These are phyloP conservation scores for Aureoboletus auriporus DNA, from an alignment of 768 basidiomycete genomes.

Conservation along the genomic window DNA sequence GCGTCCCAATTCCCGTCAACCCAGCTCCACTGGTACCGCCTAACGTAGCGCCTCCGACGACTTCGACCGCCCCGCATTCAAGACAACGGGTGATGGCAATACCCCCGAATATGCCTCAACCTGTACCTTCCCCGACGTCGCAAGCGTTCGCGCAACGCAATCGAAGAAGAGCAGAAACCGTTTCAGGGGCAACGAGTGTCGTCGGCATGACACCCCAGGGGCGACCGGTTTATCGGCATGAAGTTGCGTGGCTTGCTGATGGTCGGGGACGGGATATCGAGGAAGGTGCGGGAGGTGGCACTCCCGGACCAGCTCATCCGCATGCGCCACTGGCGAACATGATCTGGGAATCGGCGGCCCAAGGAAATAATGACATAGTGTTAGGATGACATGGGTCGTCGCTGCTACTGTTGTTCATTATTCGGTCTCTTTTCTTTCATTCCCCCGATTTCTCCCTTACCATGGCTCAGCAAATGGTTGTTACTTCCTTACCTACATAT, in stretches of 20 bases:
- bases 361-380: slow-evolving; percentile 28
- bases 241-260: slow-evolving; percentile 25
- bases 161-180: slow-evolving; percentile 33
- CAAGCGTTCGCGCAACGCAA: slow-evolving; percentile 20
- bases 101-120: slow-evolving; percentile 23
- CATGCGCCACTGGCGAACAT: slow-evolving; percentile 21
- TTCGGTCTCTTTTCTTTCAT: background rate
- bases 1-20: slow-evolving; percentile 10
- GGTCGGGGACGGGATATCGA: slow-evolving; percentile 15
- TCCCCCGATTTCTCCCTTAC: too few relatives aligned
- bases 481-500: too few relatives aligned
- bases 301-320: slow-evolving; percentile 17
- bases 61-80: slow-evolving; percentile 10
- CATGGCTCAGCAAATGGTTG: too few relatives aligned
- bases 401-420: slow-evolving; percentile 4
- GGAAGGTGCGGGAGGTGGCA: slow-evolving; percentile 15
- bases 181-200: slow-evolving; percentile 27
- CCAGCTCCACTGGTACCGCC: slow-evolving; percentile 12
- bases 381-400: slow-evolving; percentile 20
- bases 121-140: slow-evolving; percentile 18
- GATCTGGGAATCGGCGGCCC: slow-evolving; percentile 28
- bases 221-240: slow-evolving; percentile 27
- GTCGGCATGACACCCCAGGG: slow-evolving; percentile 26
- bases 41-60: slow-evolving; percentile 12
- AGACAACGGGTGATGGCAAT: slow-evolving; percentile 28